Evolutionary conservation across 805 yeast species (phyloP), one percentile per base, ranked within the genome.

Genomic region (Myxozyma monticola): DNA sequence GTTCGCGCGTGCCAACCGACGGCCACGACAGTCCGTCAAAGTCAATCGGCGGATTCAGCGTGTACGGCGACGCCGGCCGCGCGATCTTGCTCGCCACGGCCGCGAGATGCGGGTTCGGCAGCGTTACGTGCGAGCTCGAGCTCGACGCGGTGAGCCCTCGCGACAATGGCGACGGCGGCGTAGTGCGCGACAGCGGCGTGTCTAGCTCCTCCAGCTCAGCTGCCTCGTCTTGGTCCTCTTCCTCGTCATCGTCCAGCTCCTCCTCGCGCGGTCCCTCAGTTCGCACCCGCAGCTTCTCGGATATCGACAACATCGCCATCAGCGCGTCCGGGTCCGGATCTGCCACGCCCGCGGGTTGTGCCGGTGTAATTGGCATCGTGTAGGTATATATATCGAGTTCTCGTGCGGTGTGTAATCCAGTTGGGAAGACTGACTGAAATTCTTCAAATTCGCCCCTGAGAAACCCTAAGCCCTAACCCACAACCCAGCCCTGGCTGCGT

Each of bases 21-120:
- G 97, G 98, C 96, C 96, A 91, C 37, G 96, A 88, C 40, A 91
- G 76, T 0, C 96, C 96, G 68, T 88, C 96, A 37, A 77, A 81
- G 63, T 88, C 96, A 29, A 89, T 84, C 17, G 96, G 93, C 0
- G 96, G 90, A 57, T 81, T 83, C 45, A 85, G 67, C 1, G 95
- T 85, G 65, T 83, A 85, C 18, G 96, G 95, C 3, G 89, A 80
- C 0, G 90, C 89, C 1, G 88, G 87, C 62, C 89, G 75, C 2
- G 88, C 83, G 59, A 78, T 83, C 49, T 84, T 71, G 14, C 47
- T 7, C 22, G 22, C 6, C 35, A 31, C 15, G 43, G 58, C 21
- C 37, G 18, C 20, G 48, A 26, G 21, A 28, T 43, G 15, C 21
- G 12, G 9, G 37, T 25, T 7, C 33, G 38, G n/a, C 21, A 17